Base-by-base conservation (phyloP, 1,139 yeast genomes). In the Kazachstania sp. region DNA sequence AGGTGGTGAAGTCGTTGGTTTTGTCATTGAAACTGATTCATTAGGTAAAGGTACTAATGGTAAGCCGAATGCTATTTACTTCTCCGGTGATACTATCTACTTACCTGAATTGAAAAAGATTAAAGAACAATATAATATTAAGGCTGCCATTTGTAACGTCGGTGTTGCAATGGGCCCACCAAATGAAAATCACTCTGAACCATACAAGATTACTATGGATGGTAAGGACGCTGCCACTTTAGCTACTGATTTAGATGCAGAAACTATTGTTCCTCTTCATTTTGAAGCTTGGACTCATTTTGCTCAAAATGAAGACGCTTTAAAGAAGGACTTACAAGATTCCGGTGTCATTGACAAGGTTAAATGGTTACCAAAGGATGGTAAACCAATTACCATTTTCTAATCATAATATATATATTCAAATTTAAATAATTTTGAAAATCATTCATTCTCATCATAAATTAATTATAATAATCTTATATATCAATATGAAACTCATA, bases 191-290 rank as follows among this genome's bases (percentile, higher is more conserved):
- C 38, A 31, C 26, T 12, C 18, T 16, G 44, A 34, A 26, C 44
- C 44, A 34, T 35, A 28, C 29, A 41, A 41, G 44, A 41, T 41
- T 41, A 41, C 44, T 12, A 41, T 41, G 44, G 35, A 35, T 8
- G 44, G 44, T 35, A 38, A 26, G 31, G 41, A 38, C 20, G 32
- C 31, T 16, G 41, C 41, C 16, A n/a, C 11, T 4, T 15, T 38
- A 20, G 29, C 41, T 8, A 9, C 23, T 11, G 41, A 38, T 5
- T n/a, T 38, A 26, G 32, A 38, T n/a, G 39, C 44, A n/a, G 39
- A 41, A 7, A 13, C 7, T 16, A 23, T 41, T 7, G 19, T 41
- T 23, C 44, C 44, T 2, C 26, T 41, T 7, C 39, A 41, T 28
- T 41, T 41, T 26, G 44, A 41, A 28, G 44, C 37, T 12, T 41